Evolutionary conservation across 1,284 basidiomycete genomes (phyloP), one percentile per base, ranked within the genome.

Genomic region (Puccinia hordei): DNA sequence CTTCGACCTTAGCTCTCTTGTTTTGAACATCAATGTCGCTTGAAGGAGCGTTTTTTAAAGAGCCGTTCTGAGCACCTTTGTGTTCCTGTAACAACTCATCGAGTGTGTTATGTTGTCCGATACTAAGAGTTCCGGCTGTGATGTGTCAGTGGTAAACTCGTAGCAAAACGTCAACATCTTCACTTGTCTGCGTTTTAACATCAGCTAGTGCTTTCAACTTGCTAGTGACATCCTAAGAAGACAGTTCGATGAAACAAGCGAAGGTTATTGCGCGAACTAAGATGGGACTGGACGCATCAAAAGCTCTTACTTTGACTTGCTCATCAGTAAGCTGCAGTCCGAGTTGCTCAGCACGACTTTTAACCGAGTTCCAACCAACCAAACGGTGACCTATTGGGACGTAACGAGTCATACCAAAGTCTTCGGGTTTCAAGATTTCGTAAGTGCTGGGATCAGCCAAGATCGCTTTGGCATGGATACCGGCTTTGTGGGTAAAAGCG

Each of bases 131-230:
- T 33, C 78, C 78, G 38, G 69, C 78, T n/a, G 68, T 73, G 73
- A 73, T 82, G 51, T 51, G 69, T 49, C 59, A 78, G 75, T 61
- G 59, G 81, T 82, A 98, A 63, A 98, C 90, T 86, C 97, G 93
- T 61, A 99, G 89, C 69, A 99, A 91, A 55, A 93, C 93, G 87
- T 99, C 97, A 82, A 99, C 97, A 86, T 99, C 96, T 86, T 99
- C 96, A 92, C 99, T 98, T 30, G 93, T 94, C 87, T 99, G 97
- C 41, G 95, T 98, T 83, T 94, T 92, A 77, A 99, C 94, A 85
- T 99, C 97, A 27, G 97, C 97, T 81, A 99, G 91, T 87, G 98
- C 93, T 91, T 99, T 99, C 89, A 99, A 98, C 90, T 98, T 98
- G 87, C 92, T 91, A 1, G 97, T 99, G 55, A 94, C 95, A 84